Evolutionary conservation across 768 basidiomycete species (phyloP), one percentile per base, ranked within the genome.

Genomic region (Naganishia friedmannii): DNA sequence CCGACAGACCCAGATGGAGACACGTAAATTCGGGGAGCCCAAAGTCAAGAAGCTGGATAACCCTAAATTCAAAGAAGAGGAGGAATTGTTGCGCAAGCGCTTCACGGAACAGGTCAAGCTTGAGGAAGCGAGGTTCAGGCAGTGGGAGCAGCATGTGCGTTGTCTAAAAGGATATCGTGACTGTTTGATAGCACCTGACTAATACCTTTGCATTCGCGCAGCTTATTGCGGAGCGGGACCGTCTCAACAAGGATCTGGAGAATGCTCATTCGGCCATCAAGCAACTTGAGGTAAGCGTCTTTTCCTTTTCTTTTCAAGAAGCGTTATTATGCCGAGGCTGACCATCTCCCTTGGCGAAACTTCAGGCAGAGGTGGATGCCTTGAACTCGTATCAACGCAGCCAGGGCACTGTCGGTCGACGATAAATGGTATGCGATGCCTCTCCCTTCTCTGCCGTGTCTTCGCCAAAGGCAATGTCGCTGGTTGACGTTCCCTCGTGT

Each of bases 81-180:
- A 99, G 82, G 96, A 99, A 82, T 86, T 88, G 70, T 87, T 98
- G 72, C 86, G 95, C 78, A 97, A 94, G 86, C 88, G 93, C 72
- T 99, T 99, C 83, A 99, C 96, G 34, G 96, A 99, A 83, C 96
- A 99, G 84, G 96, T 99, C 86, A 99, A 99, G 85, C 86, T 92
- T 69, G 96, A 99, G 84, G 96, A 99, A 80, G 86, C 91, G 15
- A 86, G 96, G 72, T 99, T 99, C 86, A 88, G 96, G 81, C 93
- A 97, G 76, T 99, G 96, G 96, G 96, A 98, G 81, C 92, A 95
- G 83, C 93, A 96, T 83, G 92, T 94, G 80, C 77, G 90, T 73
- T n/a, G 21, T 15, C 3, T 12, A 32, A 15, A 26, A 0, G 60
- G 13, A 2, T 1, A 21, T 28, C 8, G 31, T 23, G 9, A 3